Evolutionary conservation across 345 rosid species (phyloP), one percentile per base, ranked within the genome.

Genomic region (Brassica napus): DNA sequence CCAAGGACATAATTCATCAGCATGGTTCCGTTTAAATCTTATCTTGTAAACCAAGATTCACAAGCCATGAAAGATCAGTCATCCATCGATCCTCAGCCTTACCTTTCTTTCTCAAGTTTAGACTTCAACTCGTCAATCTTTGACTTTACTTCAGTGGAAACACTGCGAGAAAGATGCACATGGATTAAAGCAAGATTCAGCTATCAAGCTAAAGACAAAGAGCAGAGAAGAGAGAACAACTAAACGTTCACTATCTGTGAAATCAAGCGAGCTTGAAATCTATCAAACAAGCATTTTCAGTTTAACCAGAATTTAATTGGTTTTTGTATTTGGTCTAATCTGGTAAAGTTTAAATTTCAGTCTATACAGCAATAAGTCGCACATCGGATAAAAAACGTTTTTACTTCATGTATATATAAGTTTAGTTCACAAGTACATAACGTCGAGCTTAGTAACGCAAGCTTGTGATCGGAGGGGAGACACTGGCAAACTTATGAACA

Each of bases 71-170:
- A 74, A 52, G 42, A 60, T 42, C 57, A 8, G 8, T 3, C 54
- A 8, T 2, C 57, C 14, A 24, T 77, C 16, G 11, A 67, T 75
- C 58, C n/a, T 16, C 52, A 70, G 58, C 58, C 18, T 32, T 83
- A 93, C 97, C 97, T 88, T 67, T 91, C 98, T 83, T 87, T 91
- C 79, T 90, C 95, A 18, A 89, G 81, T 79, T 84, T 93, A 8
- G 85, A 73, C 80, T 89, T 91, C 86, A 93, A 59, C 55, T 91
- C 94, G n/a, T 87, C 88, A 15, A 87, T 81, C 82, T 79, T 90
- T 64, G 91, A 84, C 88, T 83, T 87, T 39, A 93, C 75, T 80
- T 91, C 97, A 54, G 89, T 77, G 69, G 90, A 86, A 31, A 93
- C 92, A 65, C 97, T 91, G 84, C 59, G 66, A 86, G 65, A 61